Evolutionary conservation across 169 alveolate species (phyloP).

Genomic region (Blepharisma undulans): DNA sequence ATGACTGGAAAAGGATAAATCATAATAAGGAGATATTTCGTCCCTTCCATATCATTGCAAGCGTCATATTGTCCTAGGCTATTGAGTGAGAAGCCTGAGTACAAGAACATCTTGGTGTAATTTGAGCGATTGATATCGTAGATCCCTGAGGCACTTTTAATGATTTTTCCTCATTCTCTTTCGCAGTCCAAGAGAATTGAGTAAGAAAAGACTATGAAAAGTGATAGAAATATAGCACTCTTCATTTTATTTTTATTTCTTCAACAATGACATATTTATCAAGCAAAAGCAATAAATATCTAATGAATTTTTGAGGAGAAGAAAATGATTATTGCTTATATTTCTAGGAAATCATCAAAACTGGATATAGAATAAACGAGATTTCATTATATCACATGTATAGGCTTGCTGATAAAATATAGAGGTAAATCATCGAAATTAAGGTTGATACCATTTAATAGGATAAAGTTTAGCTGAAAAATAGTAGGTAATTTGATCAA

Average conservation of each 20-base stretch:
- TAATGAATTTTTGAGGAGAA: background rate
- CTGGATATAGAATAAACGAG: background rate
- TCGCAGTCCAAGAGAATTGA: background rate
- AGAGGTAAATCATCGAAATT: background rate
- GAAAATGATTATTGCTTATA: background rate
- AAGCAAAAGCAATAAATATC: background rate
- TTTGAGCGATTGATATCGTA: background rate
- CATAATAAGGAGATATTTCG: background rate
- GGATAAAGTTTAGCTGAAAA: background rate
- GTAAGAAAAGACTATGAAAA: background rate
- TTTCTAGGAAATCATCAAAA: background rate
- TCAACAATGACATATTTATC: background rate
- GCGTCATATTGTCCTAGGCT: background rate
- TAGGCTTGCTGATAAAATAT: background rate
- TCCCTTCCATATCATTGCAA: slow-evolving; percentile 10
- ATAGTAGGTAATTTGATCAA: background rate
- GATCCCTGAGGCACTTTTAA: background rate
- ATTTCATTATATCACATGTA: background rate
- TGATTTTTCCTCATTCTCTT: background rate
- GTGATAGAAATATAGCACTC: background rate
- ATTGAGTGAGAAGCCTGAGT: slow-evolving; percentile 12
- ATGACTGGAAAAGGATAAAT: background rate
- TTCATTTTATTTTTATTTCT: background rate
- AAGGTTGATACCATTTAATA: background rate
- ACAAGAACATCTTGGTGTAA: background rate